phyloP scores from a whole-genome alignment of 192 early-diverging fungal species.

The Coemansia sp. region DNA sequence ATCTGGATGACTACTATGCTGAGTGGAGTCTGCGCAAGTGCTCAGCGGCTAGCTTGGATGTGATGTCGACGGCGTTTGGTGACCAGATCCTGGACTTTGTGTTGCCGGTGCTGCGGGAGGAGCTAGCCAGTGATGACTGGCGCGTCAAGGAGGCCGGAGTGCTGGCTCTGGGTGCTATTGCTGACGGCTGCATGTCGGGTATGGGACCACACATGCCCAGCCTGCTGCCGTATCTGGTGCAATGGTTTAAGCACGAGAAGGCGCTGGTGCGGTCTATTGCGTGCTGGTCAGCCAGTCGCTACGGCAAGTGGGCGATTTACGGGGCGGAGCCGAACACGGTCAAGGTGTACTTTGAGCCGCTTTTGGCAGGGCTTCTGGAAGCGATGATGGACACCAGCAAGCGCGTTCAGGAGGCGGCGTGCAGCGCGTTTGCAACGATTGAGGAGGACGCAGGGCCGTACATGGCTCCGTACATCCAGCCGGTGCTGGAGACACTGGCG shows the following conservation, averaged over 20 bases:
- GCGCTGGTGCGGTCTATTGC: constrained; percentile 94
- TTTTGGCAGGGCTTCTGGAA: constrained; percentile 70
- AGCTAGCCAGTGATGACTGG: constrained; percentile 86
- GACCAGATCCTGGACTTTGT: constrained; percentile 80
- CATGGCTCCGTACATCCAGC: constrained; percentile 84
- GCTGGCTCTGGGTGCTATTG: constrained; percentile 95
- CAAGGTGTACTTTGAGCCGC: constrained; percentile 78
- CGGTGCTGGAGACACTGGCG: constrained; percentile 79
- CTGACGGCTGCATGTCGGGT: constrained; percentile 88
- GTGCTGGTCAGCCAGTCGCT: constrained; percentile 98
- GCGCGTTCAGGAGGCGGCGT: constrained; percentile 96
- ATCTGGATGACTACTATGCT: constrained; percentile 78
- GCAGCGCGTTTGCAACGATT: constrained; percentile 92
- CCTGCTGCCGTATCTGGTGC: constrained; percentile 82
- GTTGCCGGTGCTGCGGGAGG: constrained; percentile 79
- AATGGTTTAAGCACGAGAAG: constrained; percentile 76
- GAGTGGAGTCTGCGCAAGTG: constrained; percentile 99
- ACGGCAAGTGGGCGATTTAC: constrained; percentile 75
- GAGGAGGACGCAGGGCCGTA: constrained; percentile 86
- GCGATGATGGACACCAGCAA: constrained; percentile 95
- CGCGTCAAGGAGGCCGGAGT: constrained; percentile 90
- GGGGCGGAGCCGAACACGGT: constrained; percentile 56
- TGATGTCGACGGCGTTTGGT: constrained; percentile 84
- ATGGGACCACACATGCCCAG: constrained; percentile 87
- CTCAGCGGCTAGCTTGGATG: constrained; percentile 93